Percentiles rank a stretch among this genome's conserved stretches.
Evolutionary conservation across 2,329 filamentous ascomycete species (phyloP).

Genomic region (Botrytis tulipae): DNA sequence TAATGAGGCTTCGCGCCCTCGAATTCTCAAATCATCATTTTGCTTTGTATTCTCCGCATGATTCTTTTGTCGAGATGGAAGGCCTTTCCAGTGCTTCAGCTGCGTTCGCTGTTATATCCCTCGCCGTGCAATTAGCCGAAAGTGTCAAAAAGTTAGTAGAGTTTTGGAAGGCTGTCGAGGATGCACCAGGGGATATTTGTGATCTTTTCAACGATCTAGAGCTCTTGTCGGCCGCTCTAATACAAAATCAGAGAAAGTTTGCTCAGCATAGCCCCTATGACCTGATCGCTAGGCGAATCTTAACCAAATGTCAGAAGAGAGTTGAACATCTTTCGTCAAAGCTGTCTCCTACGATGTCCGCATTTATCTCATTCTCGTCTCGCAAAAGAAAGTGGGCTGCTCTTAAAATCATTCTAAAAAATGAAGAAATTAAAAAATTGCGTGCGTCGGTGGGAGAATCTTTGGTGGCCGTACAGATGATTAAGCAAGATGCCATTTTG

Average conservation of each 20-base stretch:
- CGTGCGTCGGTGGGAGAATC: slow-evolving; percentile 1
- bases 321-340: not conserved
- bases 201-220: not conserved
- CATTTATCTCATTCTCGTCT: not conserved
- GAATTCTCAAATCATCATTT: not conserved
- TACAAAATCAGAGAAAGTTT: not conserved
- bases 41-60: not conserved
- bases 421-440: slow-evolving; percentile 2
- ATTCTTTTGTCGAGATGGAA: not conserved
- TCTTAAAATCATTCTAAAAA: not conserved
- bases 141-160: not conserved
- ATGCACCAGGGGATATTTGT: not conserved
- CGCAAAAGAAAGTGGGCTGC: not conserved
- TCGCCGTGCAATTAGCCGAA: not conserved
- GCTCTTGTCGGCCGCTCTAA: not conserved
- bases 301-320: not conserved
- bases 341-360: not conserved
- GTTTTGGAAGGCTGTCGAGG: slow-evolving; percentile 5
- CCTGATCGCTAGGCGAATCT: not conserved
- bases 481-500: not conserved
- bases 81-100: slow-evolving; percentile 13
- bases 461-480: not conserved
- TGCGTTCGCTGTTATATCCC: slow-evolving; percentile 8
- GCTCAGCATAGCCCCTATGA: not conserved
- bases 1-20: not conserved